Base-by-base conservation (phyloP, 768 basidiomycete species). In the Aureoboletus auriporus region DNA sequence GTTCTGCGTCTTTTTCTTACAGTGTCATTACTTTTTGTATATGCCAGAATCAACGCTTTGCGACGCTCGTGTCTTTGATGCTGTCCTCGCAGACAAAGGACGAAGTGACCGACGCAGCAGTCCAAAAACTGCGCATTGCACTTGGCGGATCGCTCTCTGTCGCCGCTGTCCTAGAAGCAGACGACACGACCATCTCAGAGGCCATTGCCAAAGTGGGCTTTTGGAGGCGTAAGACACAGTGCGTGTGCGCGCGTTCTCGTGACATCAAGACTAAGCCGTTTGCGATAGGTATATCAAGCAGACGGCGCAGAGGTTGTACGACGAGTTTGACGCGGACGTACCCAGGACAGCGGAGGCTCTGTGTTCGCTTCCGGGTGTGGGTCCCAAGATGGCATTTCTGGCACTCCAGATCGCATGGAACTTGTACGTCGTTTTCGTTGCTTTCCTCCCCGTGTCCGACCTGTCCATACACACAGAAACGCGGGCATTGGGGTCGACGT, bases 61-160 rank as follows among this genome's bases (percentile, higher is more conserved):
- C 89, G 8, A 90, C 86, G 5, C 81, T 99, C 17, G 79, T 99
- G 7, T 91, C 93, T 4, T 75, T 99, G 39, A 96, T 97, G 92
- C 78, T 98, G 2, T 93, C 89, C 9, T 92, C 92, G 2, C 95
- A 98, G 64, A 97, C 95, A 5, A 97, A 94, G 59, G 93, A 95
- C 62, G 83, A 89, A 57, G 85, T 93, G 14, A 92, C 88, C 0
- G 80, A 88, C 47, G 79, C 84, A 0, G 94, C 94, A 0, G 79
- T 94, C 1, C 62, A 69, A 3, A 88, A 85, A 51, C 76, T 97
- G 2, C 83, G 92, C 14, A 61, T 64, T 2, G 79, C 82, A 0
- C 64, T 99, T 4, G 89, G 90, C 1, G 91, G 90, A 0, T 83
- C 79, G n/a, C 65, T 99, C 20, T 84, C 83, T 1, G 71, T 94